These are phyloP conservation scores for Penicillium samsonianum DNA, from an alignment of 495 filamentous ascomycete species.

Conservation along the genomic window DNA sequence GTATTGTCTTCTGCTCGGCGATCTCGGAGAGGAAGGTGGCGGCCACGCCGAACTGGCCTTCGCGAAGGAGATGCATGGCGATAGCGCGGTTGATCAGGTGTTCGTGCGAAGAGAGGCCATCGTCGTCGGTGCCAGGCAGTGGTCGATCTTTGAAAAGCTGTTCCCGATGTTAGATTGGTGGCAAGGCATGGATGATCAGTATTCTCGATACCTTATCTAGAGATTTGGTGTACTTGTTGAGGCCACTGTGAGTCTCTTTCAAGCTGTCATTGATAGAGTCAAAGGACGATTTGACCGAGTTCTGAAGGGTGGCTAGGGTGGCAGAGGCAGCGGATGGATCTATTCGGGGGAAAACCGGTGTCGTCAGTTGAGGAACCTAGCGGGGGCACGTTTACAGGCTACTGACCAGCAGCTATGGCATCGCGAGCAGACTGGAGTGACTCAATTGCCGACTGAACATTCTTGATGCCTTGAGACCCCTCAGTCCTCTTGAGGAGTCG, in stretches of 20 bases:
- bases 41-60: slow-evolving; percentile 89
- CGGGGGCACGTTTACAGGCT: slow-evolving; percentile 9
- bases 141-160: slow-evolving; percentile 78
- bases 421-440: slow-evolving; percentile 71
- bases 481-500: slow-evolving; percentile 69
- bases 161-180: not conserved
- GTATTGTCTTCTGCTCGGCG: slow-evolving; percentile 33
- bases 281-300: slow-evolving; percentile 73
- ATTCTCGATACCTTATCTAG: slow-evolving; percentile 67
- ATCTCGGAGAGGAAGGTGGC: slow-evolving; percentile 74
- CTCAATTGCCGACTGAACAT: slow-evolving; percentile 80
- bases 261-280: slow-evolving; percentile 76
- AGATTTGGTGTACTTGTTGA: slow-evolving; percentile 79
- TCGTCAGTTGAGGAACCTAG: slow-evolving; percentile 15
- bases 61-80: slow-evolving; percentile 91
- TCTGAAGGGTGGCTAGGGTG: slow-evolving; percentile 80
- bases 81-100: slow-evolving; percentile 87
- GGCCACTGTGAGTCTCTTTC: slow-evolving; percentile 73
- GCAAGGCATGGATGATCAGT: not conserved
- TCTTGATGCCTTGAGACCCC: slow-evolving; percentile 64
- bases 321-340: slow-evolving; percentile 70
- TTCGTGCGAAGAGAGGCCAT: slow-evolving; percentile 74
- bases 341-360: slow-evolving; percentile 27
- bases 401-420: slow-evolving; percentile 63
- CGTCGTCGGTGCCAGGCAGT: slow-evolving; percentile 73